phyloP scores from a whole-genome alignment of 306 rosid genomes.

The Fragaria nilgerrensis region DNA sequence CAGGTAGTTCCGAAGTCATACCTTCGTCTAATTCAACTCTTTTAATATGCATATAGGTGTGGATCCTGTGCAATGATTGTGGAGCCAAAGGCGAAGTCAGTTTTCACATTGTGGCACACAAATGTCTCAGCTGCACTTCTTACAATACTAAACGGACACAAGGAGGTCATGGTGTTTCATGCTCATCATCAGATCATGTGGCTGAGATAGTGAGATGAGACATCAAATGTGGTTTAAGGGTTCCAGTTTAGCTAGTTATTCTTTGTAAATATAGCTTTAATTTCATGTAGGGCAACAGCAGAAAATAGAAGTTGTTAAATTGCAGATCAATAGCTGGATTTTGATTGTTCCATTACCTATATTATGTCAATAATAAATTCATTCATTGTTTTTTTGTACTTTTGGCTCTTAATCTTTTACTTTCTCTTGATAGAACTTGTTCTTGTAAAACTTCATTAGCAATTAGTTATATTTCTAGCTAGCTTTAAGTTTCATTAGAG shows the following conservation, averaged over 20 bases:
- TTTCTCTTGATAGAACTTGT: no score
- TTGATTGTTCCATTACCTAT: background rate
- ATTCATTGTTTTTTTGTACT: background rate
- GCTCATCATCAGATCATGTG: slow-evolving; percentile 2
- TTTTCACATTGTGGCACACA: slow-evolving; percentile 60
- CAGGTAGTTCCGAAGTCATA: background rate
- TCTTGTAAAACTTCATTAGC: background rate
- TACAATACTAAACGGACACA: slow-evolving; percentile 66
- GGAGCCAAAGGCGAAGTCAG: slow-evolving; percentile 51
- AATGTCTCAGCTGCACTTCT: slow-evolving; percentile 61
- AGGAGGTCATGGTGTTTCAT: slow-evolving; percentile 28
- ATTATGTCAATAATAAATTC: background rate
- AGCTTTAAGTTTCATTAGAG: background rate
- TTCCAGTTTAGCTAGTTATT: background rate
- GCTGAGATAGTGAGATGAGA: slow-evolving; percentile 34
- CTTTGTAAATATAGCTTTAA: background rate
- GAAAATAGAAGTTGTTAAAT: background rate
- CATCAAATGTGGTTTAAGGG: background rate
- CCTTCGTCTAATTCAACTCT: slow-evolving; percentile 1
- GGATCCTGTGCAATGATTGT: slow-evolving; percentile 83
- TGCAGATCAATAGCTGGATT: background rate
- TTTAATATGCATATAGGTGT: slow-evolving; percentile 36
- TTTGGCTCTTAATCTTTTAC: background rate
- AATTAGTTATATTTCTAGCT: background rate
- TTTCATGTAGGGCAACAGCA: background rate